These are phyloP conservation scores for Colletotrichum gloeosporioides DNA, from an alignment of 2,329 filamentous ascomycete genomes.

Conservation along the genomic window DNA sequence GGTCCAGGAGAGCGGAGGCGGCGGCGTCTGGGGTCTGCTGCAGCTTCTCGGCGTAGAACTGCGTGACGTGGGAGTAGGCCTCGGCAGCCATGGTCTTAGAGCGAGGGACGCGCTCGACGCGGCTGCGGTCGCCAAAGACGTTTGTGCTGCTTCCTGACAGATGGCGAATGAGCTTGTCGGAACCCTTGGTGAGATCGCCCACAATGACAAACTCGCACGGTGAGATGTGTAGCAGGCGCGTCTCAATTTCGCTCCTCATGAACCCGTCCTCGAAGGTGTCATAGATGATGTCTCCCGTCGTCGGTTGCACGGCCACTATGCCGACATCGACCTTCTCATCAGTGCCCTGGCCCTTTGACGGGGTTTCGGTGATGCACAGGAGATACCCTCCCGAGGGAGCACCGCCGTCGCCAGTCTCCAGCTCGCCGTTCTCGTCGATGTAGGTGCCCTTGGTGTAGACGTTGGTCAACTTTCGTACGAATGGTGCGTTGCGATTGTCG, in stretches of 20 bases:
- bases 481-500: constrained; percentile 92
- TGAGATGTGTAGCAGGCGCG: constrained; percentile 90
- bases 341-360: constrained; percentile 78
- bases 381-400: constrained; percentile 81
- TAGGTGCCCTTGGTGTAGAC: constrained; percentile 98
- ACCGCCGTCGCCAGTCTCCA: constrained; percentile 61
- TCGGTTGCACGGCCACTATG: constrained; percentile 91
- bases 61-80: constrained; percentile 86
- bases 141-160: constrained; percentile 89
- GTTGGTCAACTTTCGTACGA: constrained; percentile 91
- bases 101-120: constrained; percentile 80
- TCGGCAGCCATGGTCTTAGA: constrained; percentile 83
- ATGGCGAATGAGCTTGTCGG: constrained; percentile 90
- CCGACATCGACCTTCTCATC: constrained; percentile 95
- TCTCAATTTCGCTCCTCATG: constrained; percentile 96
- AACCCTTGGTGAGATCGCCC: constrained; percentile 86
- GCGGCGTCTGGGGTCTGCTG: constrained; percentile 49
- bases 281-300: constrained; percentile 94
- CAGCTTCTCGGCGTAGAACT: constrained; percentile 89
- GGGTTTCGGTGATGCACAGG: constrained; percentile 87
- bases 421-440: constrained; percentile 87
- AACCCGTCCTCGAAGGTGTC: constrained; percentile 97
- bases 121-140: constrained; percentile 88
- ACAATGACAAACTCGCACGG: constrained; percentile 96
- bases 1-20: constrained; percentile 76